Percentiles rank a stretch among this genome's conserved stretches.
These are phyloP conservation scores for Fraxinus platypoda DNA, from an alignment of 305 asterid species.

Conservation along the genomic window DNA sequence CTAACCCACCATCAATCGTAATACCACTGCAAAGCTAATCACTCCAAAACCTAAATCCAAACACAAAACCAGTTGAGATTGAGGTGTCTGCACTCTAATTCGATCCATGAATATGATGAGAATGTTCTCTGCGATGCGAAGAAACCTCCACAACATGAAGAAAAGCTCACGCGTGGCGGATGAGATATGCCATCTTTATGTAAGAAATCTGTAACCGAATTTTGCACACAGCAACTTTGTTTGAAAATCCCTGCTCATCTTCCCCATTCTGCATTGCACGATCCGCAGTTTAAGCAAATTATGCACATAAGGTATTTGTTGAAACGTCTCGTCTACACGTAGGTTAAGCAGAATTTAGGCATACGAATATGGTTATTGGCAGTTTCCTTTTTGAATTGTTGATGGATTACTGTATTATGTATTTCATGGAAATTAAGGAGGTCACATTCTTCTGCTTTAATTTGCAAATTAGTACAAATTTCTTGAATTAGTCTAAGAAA, in stretches of 20 bases:
- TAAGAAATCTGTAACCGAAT: background rate
- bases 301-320: background rate
- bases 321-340: background rate
- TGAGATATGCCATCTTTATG: conserved; percentile 11
- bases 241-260: background rate
- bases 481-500: too few species aligned
- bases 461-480: too few species aligned
- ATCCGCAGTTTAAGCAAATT: background rate
- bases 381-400: background rate
- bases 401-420: too few species aligned
- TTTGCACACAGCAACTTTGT: background rate
- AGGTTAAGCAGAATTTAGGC: background rate
- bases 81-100: background rate
- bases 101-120: background rate
- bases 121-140: background rate
- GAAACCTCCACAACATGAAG: background rate
- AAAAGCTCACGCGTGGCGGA: conserved; percentile 1
- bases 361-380: background rate
- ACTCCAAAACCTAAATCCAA: background rate
- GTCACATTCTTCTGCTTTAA: too few species aligned
- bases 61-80: background rate
- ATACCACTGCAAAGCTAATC: background rate
- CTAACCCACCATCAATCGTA: background rate
- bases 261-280: background rate
- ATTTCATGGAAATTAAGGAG: too few species aligned